Evolutionary conservation across 2,329 filamentous ascomycete genomes (phyloP), one percentile per base, ranked within the genome.

Genomic region (Aspergillus ibericus): DNA sequence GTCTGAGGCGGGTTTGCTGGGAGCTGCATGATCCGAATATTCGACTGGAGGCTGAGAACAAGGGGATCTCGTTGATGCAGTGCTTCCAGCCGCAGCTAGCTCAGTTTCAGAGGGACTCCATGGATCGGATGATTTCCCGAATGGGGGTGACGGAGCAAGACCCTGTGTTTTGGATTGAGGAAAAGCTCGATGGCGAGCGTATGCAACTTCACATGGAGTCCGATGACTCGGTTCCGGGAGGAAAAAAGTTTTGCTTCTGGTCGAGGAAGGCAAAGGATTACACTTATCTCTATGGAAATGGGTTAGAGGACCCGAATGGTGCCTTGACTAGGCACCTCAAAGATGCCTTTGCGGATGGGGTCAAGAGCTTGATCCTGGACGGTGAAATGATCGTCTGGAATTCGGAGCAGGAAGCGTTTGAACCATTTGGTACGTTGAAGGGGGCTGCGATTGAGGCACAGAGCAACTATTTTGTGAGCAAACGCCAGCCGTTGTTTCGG

Each of bases 381-480:
- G 95, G 95, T 9, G 95, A 99, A 73, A 99, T 99, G 95, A 92
- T 99, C 58, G 96, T 93, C 0, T 99, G 95, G 95, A 92, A 98
- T 70, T 90, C 92, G 60, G 86, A 88, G 46, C 82, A 90, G 51
- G 90, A 96, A 76, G 89, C 89, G 56, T 90, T 95, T 53, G 89
- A 96, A 15, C 87, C 89, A 0, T 99, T 99, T 72, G 95, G 95
- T 7, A 96, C 91, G 0, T 82, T 99, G 50, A 99, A 99, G 76
- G 93, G 92, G 1, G 93, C 93, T 0, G 93, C 93, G 0, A 76
- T 96, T 32, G 83, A 88, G 0, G 90, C 93, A 68, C 88, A 93
- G 69, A 85, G 87, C 61, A 92, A 93, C 62, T 88, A 87, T 0
- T 88, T 84, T 58, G 68, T 73, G 2, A 85, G 80, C 4, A 88